Conservation (phyloP, 805 yeast genomes). For the Ogataea angusta region DNA sequence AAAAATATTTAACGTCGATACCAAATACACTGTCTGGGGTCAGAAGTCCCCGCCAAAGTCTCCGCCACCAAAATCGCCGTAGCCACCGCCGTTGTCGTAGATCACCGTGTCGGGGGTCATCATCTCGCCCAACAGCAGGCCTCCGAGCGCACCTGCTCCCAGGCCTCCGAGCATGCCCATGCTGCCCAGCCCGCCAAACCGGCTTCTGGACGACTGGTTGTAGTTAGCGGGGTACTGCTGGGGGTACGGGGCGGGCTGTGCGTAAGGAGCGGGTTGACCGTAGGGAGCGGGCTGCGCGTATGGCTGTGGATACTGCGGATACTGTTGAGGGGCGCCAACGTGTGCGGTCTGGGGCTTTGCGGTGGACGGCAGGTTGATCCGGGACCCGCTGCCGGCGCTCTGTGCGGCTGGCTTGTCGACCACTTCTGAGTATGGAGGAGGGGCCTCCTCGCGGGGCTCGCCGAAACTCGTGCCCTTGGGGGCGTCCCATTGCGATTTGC, state of each 20-base stretch:
- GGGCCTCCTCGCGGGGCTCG: slow-evolving; percentile 21
- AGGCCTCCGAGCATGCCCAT: slow-evolving; percentile 33
- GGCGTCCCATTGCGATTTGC: slow-evolving; percentile 87
- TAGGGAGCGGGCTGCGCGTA: slow-evolving; percentile 5
- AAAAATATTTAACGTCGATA: background rate
- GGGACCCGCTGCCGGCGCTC: background rate
- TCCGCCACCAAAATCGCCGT: slow-evolving; percentile 24
- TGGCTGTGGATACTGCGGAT: slow-evolving; percentile 18
- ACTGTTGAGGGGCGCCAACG: slow-evolving; percentile 8
- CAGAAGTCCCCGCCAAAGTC: slow-evolving; percentile 2
- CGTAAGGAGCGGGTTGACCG: too few species aligned
- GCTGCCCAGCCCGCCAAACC: slow-evolving; percentile 13
- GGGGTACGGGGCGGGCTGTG: slow-evolving; percentile 18
- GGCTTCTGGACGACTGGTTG: slow-evolving; percentile 17
- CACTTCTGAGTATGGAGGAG: slow-evolving; percentile 35
- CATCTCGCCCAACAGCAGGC: slow-evolving; percentile 28
- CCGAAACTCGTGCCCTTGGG: slow-evolving; percentile 58
- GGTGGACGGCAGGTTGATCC: slow-evolving; percentile 7
- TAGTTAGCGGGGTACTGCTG: slow-evolving; percentile 19
- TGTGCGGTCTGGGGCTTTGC: slow-evolving; percentile 1
- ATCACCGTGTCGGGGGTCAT: slow-evolving; percentile 19
- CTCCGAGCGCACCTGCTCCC: slow-evolving; percentile 31
- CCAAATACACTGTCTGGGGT: background rate
- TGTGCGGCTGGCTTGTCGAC: slow-evolving; percentile 5
- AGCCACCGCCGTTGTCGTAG: slow-evolving; percentile 18